Percentiles rank a stretch among this genome's conserved stretches.
phyloP scores from a whole-genome alignment of 2,329 filamentous ascomycete genomes.

The Pseudogymnoascus sp. region DNA sequence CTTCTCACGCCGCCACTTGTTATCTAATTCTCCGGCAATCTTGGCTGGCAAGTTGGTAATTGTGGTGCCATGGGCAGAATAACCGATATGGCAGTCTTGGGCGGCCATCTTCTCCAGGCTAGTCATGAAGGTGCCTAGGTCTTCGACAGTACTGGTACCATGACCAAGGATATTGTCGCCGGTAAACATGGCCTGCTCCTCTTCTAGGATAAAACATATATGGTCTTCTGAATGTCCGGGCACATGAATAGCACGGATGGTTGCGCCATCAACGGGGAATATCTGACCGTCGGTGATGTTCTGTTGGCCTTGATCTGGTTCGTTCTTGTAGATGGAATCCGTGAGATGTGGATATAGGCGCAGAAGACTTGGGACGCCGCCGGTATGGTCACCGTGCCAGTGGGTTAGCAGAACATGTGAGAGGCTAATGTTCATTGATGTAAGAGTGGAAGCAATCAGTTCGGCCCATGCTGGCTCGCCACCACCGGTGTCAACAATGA shows the following conservation, averaged over 20 bases:
- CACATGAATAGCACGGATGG: slow-evolving; percentile 55
- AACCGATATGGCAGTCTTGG: slow-evolving; percentile 59
- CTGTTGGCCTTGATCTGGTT: slow-evolving; percentile 43
- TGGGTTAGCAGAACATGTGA: slow-evolving; percentile 55
- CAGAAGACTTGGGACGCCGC: slow-evolving; percentile 64
- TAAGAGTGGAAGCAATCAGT: slow-evolving; percentile 48
- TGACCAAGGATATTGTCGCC: slow-evolving; percentile 82
- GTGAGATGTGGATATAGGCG: slow-evolving; percentile 50
- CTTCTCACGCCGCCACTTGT: slow-evolving; percentile 71
- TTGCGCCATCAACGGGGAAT: slow-evolving; percentile 52
- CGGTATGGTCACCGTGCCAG: slow-evolving; percentile 81
- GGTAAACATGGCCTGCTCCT: slow-evolving; percentile 75
- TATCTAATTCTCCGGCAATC: slow-evolving; percentile 67
- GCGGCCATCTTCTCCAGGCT: slow-evolving; percentile 61
- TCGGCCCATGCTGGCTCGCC: slow-evolving; percentile 48
- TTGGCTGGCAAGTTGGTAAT: slow-evolving; percentile 63
- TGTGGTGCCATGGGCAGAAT: slow-evolving; percentile 77
- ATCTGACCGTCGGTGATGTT: slow-evolving; percentile 47
- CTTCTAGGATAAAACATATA: slow-evolving; percentile 65
- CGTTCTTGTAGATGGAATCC: slow-evolving; percentile 53
- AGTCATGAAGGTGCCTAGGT: slow-evolving; percentile 58
- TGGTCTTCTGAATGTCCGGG: slow-evolving; percentile 77
- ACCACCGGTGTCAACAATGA: slow-evolving; percentile 81
- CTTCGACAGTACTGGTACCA: slow-evolving; percentile 74
- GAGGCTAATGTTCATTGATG: slow-evolving; percentile 53